Percentiles rank a stretch among this genome's conserved stretches.
Conservation (phyloP, 352 stramenopile genomes). For the Globisporangium rhizosaccharum region DNA sequence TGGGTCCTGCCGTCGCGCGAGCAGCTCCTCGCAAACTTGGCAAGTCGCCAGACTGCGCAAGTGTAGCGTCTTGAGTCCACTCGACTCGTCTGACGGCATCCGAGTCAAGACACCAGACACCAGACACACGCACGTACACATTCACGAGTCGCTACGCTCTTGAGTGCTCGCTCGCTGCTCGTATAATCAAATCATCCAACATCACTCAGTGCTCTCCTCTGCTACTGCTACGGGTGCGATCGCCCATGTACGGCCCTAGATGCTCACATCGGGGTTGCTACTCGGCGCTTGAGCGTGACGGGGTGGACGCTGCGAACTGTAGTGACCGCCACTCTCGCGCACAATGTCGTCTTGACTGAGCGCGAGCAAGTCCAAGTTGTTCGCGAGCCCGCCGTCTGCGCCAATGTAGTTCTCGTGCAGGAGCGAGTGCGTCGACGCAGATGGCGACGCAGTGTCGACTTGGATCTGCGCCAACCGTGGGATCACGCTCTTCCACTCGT, state of each 20-base stretch:
- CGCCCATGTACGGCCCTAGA: constrained; percentile 16
- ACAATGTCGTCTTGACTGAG: constrained; percentile 25
- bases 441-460: constrained; percentile 42
- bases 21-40: constrained; percentile 41
- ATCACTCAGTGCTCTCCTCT: neutral
- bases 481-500: constrained; percentile 77
- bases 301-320: constrained; percentile 2
- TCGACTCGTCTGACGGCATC: too few relatives aligned
- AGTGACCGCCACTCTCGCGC: constrained; percentile 2
- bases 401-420: constrained; percentile 80
- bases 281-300: neutral
- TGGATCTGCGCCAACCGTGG: constrained; percentile 69
- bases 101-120: too few relatives aligned
- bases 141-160: too few relatives aligned
- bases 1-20: constrained; percentile 69
- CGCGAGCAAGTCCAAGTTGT: constrained; percentile 49
- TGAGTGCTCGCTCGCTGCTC: too few relatives aligned
- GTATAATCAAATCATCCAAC: too few relatives aligned
- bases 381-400: constrained; percentile 35
- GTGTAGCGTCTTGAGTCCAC: constrained; percentile 4
- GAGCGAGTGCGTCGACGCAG: constrained; percentile 31
- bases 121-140: too few relatives aligned
- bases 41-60: constrained; percentile 4
- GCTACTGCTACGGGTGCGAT: neutral
- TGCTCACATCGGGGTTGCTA: constrained; percentile 29